Conservation (phyloP, 2,329 filamentous ascomycete genomes). For the Eutypella sp. region DNA sequence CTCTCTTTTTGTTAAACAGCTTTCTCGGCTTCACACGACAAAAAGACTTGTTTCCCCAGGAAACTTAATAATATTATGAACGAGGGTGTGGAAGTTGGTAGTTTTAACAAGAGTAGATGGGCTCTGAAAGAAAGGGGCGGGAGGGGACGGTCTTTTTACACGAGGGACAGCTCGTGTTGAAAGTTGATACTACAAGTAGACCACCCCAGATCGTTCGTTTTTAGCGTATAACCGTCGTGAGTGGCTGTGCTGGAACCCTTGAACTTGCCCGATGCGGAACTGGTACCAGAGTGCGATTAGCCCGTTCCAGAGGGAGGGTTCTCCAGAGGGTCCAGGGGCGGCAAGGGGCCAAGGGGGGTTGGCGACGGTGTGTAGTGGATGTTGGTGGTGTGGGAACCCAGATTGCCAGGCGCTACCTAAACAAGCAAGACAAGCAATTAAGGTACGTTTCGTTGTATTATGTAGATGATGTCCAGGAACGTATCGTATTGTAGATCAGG, state of each 20-base stretch:
- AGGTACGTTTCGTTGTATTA: no score
- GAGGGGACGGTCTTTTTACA: background rate
- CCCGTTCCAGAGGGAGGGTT: background rate
- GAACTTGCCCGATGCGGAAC: background rate
- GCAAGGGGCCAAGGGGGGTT: background rate
- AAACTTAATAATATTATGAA: background rate
- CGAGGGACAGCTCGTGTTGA: background rate
- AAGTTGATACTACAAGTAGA: background rate
- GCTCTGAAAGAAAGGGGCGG: slow-evolving; percentile 1
- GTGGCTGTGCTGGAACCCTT: slow-evolving; percentile 7
- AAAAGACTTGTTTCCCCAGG: no score
- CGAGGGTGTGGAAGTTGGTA: background rate
- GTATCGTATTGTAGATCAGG: no score
- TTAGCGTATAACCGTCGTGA: background rate
- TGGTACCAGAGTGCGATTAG: background rate
- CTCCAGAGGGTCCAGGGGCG: no score
- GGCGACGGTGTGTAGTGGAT: background rate
- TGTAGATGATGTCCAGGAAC: no score
- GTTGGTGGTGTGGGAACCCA: slow-evolving; percentile 1
- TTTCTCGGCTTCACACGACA: slow-evolving; percentile 4
- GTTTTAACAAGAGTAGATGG: slow-evolving; percentile 3
- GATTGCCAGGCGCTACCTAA: no score
- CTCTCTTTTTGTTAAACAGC: no score
- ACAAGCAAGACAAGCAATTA: no score
- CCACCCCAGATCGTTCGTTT: background rate